Percentiles rank a stretch among this genome's conserved stretches.
phyloP scores from a whole-genome alignment of 1,284 basidiomycete species.

The Irpex sp. region DNA sequence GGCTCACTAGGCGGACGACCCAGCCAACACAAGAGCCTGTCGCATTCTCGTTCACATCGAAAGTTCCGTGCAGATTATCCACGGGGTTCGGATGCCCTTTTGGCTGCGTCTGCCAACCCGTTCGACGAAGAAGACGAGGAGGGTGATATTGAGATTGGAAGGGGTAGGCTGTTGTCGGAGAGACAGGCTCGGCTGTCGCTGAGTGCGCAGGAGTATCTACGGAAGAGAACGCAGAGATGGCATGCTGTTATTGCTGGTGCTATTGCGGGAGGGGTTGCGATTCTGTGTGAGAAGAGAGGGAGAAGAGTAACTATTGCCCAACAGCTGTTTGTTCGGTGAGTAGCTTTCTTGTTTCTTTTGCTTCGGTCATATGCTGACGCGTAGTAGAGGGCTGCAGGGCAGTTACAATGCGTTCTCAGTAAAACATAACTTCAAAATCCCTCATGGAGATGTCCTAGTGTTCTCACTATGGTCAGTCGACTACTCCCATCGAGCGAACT shows the following conservation, averaged over 20 bases:
- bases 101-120: constrained; percentile 11
- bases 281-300: constrained; percentile 78
- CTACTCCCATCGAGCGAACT: neutral
- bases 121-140: constrained; percentile 21
- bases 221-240: constrained; percentile 74
- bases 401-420: constrained; percentile 74
- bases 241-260: constrained; percentile 88
- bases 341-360: constrained; percentile 6
- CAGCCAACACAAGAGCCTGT: constrained; percentile 22
- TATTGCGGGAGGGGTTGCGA: constrained; percentile 75
- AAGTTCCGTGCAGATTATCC: neutral
- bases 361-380: neutral
- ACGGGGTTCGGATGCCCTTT: neutral
- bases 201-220: constrained; percentile 58
- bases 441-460: constrained; percentile 81
- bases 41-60: constrained; percentile 13
- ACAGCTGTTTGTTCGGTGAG: constrained; percentile 85
- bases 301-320: constrained; percentile 79
- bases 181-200: constrained; percentile 54
- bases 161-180: constrained; percentile 15
- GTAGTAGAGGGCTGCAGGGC: constrained; percentile 74
- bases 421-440: constrained; percentile 68
- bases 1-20: constrained; percentile 27
- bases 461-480: constrained; percentile 69
- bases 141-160: constrained; percentile 18